These are phyloP conservation scores for Umbilicus rupestris DNA, from an alignment of 164 flowering plant genomes.

Conservation along the genomic window DNA sequence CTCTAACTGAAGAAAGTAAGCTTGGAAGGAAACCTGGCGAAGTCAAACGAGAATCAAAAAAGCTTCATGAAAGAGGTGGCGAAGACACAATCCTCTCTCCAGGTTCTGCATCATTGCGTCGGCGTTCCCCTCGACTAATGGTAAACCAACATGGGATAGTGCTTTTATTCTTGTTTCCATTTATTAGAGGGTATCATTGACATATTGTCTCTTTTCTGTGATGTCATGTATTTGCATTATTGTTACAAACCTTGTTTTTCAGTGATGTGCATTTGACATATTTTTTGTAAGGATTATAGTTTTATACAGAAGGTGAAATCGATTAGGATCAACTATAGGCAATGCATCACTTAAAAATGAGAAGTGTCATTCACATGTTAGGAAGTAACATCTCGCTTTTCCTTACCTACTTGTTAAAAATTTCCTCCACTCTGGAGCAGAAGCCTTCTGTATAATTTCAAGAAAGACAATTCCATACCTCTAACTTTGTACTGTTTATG, in stretches of 20 bases:
- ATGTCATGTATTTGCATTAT: not conserved
- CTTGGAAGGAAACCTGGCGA: slow-evolving; percentile 15
- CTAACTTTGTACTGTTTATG: not conserved
- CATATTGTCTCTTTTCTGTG: not conserved
- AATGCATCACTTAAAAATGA: not conserved
- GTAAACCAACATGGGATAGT: slow-evolving; percentile 8
- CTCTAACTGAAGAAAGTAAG: slow-evolving; percentile 20
- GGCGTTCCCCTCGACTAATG: slow-evolving; percentile 49
- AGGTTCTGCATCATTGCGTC: slow-evolving; percentile 36
- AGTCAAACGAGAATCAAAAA: slow-evolving; percentile 16
- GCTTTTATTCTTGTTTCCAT: not conserved
- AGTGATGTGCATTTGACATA: not conserved
- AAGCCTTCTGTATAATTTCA: no score
- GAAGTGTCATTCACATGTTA: not conserved
- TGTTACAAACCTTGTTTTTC: not conserved
- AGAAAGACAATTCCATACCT: not conserved
- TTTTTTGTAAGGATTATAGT: not conserved
- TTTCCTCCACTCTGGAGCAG: no score
- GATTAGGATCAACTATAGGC: no score
- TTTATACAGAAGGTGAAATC: not conserved
- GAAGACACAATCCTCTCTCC: slow-evolving; percentile 31
- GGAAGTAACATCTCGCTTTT: not conserved
- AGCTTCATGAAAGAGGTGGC: slow-evolving; percentile 19
- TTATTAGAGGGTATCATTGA: not conserved
- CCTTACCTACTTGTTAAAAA: not conserved